Evolutionary conservation across 2,329 filamentous ascomycete genomes (phyloP), one percentile per base, ranked within the genome.

Genomic region (Trichoderma arundinaceum): DNA sequence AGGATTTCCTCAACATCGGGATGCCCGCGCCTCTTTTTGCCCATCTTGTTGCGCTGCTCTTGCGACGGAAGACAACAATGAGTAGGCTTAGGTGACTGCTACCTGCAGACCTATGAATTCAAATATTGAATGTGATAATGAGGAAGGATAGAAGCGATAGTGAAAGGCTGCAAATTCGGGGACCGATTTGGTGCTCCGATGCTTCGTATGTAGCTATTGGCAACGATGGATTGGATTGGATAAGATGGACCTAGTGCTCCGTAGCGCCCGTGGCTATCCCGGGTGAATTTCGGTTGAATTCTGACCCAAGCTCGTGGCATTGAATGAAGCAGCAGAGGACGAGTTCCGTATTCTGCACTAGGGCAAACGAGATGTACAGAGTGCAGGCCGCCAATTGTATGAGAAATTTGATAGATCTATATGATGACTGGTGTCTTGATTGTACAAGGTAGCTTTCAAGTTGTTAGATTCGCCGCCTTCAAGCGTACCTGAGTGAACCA

Each of bases 1-100:
- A 99, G 86, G 72, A 97, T 84, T 80, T 98, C 93, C 81, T 98
- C 92, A 71, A 97, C 83, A 73, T 94, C 88, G 69, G 92, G 92
- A 75, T 92, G 90, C 71, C 89, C 88, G 78, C 92, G 91, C 86
- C 92, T 94, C 83, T 95, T 96, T 82, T 96, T 97, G 73, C 90
- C 91, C 89, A 95, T 94, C 19, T 68, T 74, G 66, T 4, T 12
- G 61, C 5, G 15, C n/a, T 32, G 32, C 10, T 10, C 35, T 52
- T 8, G 38, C 6, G 32, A 22, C 22, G 12, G 22, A n/a, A 10
- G 15, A 10, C 3, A 10, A 32, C n/a, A 10, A 13, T 39, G 38
- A 9, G 17, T 35, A 38, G 8, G 12, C 6, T 22, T 19, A 10
- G 5, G 19, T 8, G 1, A 12, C 35, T 15, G 6, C 6, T n/a